These are phyloP conservation scores for Friedmanniomyces endolithicus DNA, from an alignment of 495 filamentous ascomycete species.

Conservation along the genomic window DNA sequence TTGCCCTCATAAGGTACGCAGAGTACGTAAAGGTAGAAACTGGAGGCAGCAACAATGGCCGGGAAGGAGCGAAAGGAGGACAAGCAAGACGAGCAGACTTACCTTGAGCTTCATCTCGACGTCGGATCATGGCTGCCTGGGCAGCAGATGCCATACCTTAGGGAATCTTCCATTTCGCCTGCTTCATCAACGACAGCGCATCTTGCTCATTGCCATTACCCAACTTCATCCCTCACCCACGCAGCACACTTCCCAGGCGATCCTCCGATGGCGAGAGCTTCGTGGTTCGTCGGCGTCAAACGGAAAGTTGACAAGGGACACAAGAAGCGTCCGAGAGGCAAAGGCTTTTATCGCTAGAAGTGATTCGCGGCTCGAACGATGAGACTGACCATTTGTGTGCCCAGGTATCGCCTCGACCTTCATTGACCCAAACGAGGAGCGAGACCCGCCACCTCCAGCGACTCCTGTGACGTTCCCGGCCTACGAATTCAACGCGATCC, in stretches of 20 bases:
- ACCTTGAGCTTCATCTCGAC: too few species aligned
- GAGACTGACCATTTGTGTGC: not conserved
- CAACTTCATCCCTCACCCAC: not conserved
- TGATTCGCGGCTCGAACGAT: not conserved
- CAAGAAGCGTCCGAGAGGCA: not conserved
- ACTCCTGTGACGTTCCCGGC: slow-evolving; percentile 26
- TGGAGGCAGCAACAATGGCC: too few species aligned
- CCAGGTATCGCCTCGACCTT: not conserved
- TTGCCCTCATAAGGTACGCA: too few species aligned
- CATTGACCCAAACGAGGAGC: slow-evolving; percentile 25
- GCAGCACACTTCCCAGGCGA: not conserved
- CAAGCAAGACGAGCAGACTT: too few species aligned
- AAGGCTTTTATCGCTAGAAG: not conserved
- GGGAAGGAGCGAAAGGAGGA: too few species aligned
- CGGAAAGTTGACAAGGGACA: not conserved
- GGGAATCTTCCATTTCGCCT: too few species aligned
- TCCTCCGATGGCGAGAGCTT: not conserved
- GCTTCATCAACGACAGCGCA: too few species aligned
- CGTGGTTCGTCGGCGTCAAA: not conserved
- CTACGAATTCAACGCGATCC: slow-evolving; percentile 7
- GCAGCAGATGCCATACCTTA: too few species aligned
- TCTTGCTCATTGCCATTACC: too few species aligned
- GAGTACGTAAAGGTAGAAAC: too few species aligned
- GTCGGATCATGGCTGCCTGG: too few species aligned
- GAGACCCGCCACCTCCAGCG: slow-evolving; percentile 22